phyloP scores from a whole-genome alignment of 176 grass and related monocot species.

The Paspalum notatum region DNA sequence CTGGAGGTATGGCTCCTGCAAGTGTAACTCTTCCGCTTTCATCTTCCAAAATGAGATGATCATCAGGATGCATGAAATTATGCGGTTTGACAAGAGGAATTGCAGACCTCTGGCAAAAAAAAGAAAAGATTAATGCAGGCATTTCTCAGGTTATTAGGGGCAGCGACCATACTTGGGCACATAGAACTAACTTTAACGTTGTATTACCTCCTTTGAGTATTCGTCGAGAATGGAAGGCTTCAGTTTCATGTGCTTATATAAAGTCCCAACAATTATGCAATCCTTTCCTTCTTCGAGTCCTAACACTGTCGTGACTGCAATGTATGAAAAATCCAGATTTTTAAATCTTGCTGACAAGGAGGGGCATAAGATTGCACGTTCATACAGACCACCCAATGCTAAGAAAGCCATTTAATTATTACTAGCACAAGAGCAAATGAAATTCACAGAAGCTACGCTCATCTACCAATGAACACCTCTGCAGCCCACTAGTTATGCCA shows the following conservation, averaged over 20 bases:
- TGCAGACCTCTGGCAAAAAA: slow-evolving; percentile 72
- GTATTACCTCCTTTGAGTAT: slow-evolving; percentile 94
- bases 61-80: slow-evolving; percentile 95
- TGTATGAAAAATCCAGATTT: neutral
- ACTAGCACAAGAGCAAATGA: neutral
- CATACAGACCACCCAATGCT: neutral
- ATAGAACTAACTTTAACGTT: neutral
- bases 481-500: neutral
- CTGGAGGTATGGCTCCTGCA: slow-evolving; percentile 68
- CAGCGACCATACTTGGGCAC: neutral
- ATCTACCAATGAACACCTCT: neutral
- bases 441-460: neutral
- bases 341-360: neutral
- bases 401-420: neutral
- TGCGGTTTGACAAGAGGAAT: slow-evolving; percentile 92
- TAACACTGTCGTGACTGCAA: slow-evolving; percentile 88
- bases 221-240: slow-evolving; percentile 95
- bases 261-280: slow-evolving; percentile 88
- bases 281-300: slow-evolving; percentile 95
- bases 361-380: neutral
- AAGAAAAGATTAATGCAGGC: slow-evolving; percentile 2
- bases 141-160: neutral
- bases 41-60: slow-evolving; percentile 99
- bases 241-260: slow-evolving; percentile 98
- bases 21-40: slow-evolving; percentile 97